These are phyloP conservation scores for Phytopythium sindhum DNA, from an alignment of 352 stramenopile species.

Conservation along the genomic window DNA sequence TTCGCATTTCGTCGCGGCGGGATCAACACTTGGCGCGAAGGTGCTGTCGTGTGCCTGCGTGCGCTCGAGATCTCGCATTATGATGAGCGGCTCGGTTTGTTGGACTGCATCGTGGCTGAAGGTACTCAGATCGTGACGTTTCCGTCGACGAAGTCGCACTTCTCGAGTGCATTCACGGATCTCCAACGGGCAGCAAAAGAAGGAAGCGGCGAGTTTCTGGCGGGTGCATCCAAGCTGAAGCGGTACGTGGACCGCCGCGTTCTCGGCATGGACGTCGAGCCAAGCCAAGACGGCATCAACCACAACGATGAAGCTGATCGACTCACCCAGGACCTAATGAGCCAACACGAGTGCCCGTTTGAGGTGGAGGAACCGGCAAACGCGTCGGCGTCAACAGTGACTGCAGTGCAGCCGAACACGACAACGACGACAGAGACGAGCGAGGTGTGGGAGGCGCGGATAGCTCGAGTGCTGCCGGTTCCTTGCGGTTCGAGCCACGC, in stretches of 20 bases:
- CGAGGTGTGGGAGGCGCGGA: neutral
- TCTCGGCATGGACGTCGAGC: constrained; percentile 33
- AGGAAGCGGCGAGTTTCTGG: constrained; percentile 13
- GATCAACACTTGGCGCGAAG: constrained; percentile 51
- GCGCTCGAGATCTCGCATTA: constrained; percentile 64
- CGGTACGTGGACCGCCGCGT: constrained; percentile 48
- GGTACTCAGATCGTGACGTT: constrained; percentile 50
- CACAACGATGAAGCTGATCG: constrained; percentile 33
- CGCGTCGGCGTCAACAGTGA: neutral
- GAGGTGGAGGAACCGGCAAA: neutral
- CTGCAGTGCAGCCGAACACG: neutral
- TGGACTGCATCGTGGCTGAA: constrained; percentile 58
- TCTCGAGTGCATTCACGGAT: constrained; percentile 27
- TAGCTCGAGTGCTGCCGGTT: neutral
- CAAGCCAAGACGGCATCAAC: constrained; percentile 24
- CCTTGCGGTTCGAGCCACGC: neutral
- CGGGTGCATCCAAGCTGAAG: constrained; percentile 25
- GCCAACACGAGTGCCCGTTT: constrained; percentile 21
- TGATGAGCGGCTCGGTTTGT: constrained; percentile 45
- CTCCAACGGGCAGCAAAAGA: constrained; percentile 15
- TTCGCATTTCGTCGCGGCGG: constrained; percentile 46
- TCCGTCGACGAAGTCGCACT: constrained; percentile 53
- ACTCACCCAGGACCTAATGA: constrained; percentile 48
- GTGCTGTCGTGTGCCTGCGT: constrained; percentile 46
- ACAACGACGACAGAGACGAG: neutral